These are phyloP conservation scores for Gossypium anomalum DNA, from an alignment of 345 rosid species.

Conservation along the genomic window DNA sequence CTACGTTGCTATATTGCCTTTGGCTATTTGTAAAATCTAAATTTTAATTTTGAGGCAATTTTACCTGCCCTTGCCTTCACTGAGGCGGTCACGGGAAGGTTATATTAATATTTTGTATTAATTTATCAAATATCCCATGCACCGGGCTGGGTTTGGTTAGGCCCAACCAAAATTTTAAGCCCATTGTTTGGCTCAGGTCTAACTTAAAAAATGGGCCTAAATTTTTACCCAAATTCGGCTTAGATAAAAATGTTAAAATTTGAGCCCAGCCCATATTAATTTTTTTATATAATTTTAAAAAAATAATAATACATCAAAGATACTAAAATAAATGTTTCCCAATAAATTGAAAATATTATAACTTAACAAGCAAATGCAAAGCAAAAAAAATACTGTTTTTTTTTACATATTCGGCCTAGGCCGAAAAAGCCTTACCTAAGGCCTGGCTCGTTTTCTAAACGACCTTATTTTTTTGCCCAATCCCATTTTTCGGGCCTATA, in stretches of 20 bases:
- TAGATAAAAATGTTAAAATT: too few relatives aligned
- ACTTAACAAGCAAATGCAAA: too few relatives aligned
- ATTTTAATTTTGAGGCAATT: not conserved
- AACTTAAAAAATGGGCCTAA: rapidly evolving
- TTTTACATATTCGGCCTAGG: too few relatives aligned
- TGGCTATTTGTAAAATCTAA: not conserved
- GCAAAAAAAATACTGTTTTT: too few relatives aligned
- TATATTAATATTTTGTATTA: not conserved
- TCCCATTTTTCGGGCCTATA: rapidly evolving
- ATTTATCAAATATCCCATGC: too few relatives aligned
- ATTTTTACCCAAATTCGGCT: rapidly evolving
- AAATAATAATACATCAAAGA: too few relatives aligned
- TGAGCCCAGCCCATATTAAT: rapidly evolving
- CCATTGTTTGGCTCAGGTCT: rapidly evolving
- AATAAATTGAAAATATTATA: too few relatives aligned
- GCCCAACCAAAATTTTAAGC: rapidly evolving
- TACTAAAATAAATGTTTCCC: rapidly evolving
- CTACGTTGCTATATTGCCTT: not conserved
- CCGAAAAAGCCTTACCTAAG: too few relatives aligned
- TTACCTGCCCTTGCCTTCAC: not conserved
- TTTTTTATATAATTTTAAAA: too few relatives aligned
- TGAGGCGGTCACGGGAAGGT: not conserved
- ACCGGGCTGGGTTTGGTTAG: too few relatives aligned
- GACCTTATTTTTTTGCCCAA: too few relatives aligned
- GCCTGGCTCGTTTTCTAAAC: too few relatives aligned